phyloP scores from a whole-genome alignment of 1,139 yeast species.

The Sugiyamaella grinbergsii region DNA sequence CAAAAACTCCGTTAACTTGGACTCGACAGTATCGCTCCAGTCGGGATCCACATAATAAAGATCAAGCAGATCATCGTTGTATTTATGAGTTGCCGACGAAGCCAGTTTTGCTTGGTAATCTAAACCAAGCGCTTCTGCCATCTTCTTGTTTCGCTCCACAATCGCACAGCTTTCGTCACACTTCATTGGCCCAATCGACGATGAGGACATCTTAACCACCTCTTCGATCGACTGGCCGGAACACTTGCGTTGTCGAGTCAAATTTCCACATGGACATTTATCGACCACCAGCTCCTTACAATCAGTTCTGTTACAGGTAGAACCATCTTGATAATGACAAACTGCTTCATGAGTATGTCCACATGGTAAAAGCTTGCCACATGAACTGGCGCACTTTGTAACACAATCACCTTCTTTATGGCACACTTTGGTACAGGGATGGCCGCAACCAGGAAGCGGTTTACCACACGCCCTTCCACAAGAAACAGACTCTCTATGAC shows the following conservation, averaged over 20 bases:
- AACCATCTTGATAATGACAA: conserved; percentile 61
- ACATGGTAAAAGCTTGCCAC: conserved; percentile 65
- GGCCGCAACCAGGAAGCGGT: conserved; percentile 62
- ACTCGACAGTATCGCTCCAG: conserved; percentile 53
- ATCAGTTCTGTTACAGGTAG: conserved; percentile 50
- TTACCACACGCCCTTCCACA: conserved; percentile 72
- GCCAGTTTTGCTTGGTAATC: conserved; percentile 34
- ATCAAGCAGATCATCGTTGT: conserved; percentile 35
- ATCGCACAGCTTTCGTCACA: conserved; percentile 76
- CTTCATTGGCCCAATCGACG: conserved; percentile 40
- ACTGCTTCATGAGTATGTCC: conserved; percentile 61
- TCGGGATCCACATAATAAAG: conserved; percentile 38
- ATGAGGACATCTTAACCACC: conserved; percentile 3
- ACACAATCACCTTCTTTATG: conserved; percentile 48
- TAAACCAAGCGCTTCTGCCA: conserved; percentile 63
- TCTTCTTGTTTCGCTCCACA: conserved; percentile 58
- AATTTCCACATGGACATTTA: conserved; percentile 67
- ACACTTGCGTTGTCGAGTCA: conserved; percentile 39
- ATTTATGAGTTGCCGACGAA: conserved; percentile 28
- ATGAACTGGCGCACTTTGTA: conserved; percentile 46
- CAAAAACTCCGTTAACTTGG: conserved; percentile 53
- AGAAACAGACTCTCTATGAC: conserved; percentile 64
- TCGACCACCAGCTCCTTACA: conserved; percentile 51
- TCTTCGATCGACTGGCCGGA: conserved; percentile 14
- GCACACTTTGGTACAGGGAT: conserved; percentile 65